Evolutionary conservation across 1,284 basidiomycete species (phyloP).

Genomic region (Schizophyllum amplum): DNA sequence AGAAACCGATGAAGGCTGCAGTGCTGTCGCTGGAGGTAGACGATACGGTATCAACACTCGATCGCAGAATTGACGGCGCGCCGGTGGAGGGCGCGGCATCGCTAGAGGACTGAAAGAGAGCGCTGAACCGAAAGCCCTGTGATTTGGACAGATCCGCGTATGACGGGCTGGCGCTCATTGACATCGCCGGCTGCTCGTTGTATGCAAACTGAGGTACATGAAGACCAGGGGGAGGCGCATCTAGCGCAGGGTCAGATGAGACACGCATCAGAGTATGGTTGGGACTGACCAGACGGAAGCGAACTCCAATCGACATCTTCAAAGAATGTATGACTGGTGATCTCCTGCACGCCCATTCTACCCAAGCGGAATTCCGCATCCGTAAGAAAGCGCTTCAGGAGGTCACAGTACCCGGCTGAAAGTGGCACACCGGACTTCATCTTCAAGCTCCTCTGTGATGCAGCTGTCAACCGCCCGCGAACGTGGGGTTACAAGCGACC

Average conservation of each 20-base stretch:
- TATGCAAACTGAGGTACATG: constrained; percentile 47
- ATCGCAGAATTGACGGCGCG: constrained; percentile 24
- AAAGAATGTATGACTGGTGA: constrained; percentile 64
- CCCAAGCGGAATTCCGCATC: constrained; percentile 61
- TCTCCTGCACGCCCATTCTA: constrained; percentile 45
- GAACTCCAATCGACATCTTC: constrained; percentile 44
- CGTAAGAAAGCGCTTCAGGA: constrained; percentile 41
- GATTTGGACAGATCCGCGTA: constrained; percentile 21
- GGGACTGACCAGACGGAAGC: constrained; percentile 38
- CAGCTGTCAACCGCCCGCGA: constrained; percentile 1
- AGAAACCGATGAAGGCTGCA: constrained; percentile 67
- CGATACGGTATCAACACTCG: constrained; percentile 16
- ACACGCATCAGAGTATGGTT: constrained; percentile 1
- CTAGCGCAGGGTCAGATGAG: constrained; percentile 21
- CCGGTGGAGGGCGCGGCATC: constrained; percentile 29
- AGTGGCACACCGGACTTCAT: constrained; percentile 40
- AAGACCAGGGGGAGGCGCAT: constrained; percentile 34
- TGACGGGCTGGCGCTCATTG: constrained; percentile 1
- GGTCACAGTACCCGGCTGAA: constrained; percentile 20
- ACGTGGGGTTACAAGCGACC: constrained; percentile 13
- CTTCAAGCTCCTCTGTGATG: constrained; percentile 43
- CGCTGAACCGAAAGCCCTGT: constrained; percentile 64
- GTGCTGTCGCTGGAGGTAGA: constrained; percentile 29
- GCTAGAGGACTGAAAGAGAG: constrained; percentile 61
- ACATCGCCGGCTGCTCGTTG: constrained; percentile 16